Evolutionary conservation across 2,329 filamentous ascomycete genomes (phyloP), one percentile per base, ranked within the genome.

Genomic region (Scedosporium minutisporum): DNA sequence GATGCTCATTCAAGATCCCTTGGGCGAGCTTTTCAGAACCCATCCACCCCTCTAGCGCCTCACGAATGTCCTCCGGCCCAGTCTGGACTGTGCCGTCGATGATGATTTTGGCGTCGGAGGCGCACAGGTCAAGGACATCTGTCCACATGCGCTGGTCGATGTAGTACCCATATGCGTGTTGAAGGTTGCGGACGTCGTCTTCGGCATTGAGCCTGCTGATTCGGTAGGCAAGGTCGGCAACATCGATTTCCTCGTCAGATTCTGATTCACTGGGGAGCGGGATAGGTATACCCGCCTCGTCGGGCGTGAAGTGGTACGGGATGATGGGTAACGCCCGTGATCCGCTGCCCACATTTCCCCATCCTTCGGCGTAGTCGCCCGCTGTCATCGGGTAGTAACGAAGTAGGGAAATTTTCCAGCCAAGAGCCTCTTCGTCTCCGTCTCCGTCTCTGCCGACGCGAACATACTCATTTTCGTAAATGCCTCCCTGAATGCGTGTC

Each of bases 81-180:
- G 44, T 33, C 2, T 27, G 23, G 2, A 10, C 25, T 0, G 5
- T 38, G 12, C 59, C 44, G 10, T 61, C 27, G 44, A 61, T 38
- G 42, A 21, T 25, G 16, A 61, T 61, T 12, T 23, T 10, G 7
- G 44, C 44, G 23, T 61, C 59, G 3, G 25, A 16, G 23, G 44
- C 12, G 42, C 59, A 61, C 27, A 61, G 14, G 9, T 61, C 59
- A 16, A 53, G 23, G 18, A 61, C 25, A 44, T 61, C 23, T 16
- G 59, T 53, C 59, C 59, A 61, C 59, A 61, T 51, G 16, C 59
- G 21, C 25, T 61, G 59, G 25, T 61, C 59, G 25, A 61, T 23
- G 44, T 61, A 61, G 25, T 61, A 61, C 5, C 59, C 59, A 12
- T 51, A 53, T 10, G 59, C 33, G 21, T 61, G 59, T 44, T 61